These are phyloP conservation scores for Zoysia japonica DNA, from an alignment of 176 grass and related monocot genomes.

Conservation along the genomic window DNA sequence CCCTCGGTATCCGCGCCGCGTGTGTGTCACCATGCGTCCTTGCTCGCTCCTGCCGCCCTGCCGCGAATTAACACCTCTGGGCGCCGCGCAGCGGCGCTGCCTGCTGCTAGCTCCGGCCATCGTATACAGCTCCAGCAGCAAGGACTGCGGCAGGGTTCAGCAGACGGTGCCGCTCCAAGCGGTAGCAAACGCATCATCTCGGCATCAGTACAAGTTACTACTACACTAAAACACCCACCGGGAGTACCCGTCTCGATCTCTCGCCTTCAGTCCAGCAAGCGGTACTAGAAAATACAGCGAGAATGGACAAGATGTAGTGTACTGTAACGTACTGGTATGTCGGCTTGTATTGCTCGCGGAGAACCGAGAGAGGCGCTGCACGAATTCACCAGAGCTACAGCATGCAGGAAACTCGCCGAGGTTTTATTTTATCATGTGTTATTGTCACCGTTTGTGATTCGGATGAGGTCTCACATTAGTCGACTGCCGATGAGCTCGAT, in stretches of 20 bases:
- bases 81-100: background rate
- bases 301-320: too few relatives aligned
- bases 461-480: too few relatives aligned
- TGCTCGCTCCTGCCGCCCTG: background rate
- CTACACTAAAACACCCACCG: background rate
- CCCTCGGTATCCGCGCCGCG: background rate
- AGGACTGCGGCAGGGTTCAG: background rate
- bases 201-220: background rate
- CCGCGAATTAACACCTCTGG: slow-evolving; percentile 6
- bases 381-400: too few relatives aligned
- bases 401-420: too few relatives aligned
- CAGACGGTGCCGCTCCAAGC: background rate
- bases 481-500: too few relatives aligned
- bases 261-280: too few relatives aligned
- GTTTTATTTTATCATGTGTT: too few relatives aligned
- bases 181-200: background rate
- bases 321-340: too few relatives aligned
- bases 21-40: background rate
- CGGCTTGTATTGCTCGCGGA: too few relatives aligned
- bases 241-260: background rate
- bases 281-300: too few relatives aligned
- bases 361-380: too few relatives aligned
- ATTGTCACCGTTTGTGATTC: too few relatives aligned
- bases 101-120: background rate
- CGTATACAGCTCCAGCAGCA: background rate